These are phyloP conservation scores for Stagonosporopsis vannaccii DNA, from an alignment of 2,329 filamentous ascomycete genomes.

Conservation along the genomic window DNA sequence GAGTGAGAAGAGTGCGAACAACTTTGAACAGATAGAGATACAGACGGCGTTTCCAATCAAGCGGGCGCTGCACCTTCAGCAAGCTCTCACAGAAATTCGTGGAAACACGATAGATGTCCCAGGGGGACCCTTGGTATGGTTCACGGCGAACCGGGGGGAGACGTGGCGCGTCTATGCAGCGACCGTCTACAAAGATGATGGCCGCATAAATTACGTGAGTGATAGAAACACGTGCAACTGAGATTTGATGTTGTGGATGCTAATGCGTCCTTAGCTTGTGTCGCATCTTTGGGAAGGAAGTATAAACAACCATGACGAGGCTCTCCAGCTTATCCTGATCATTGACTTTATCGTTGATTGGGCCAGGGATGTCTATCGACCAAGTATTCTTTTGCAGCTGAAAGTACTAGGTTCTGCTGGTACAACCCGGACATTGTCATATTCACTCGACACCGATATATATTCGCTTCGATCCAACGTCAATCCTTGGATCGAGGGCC, in stretches of 20 bases:
- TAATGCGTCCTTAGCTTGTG: neutral
- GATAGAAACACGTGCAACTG: conserved; percentile 5
- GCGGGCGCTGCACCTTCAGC: conserved; percentile 21
- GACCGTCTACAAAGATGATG: neutral
- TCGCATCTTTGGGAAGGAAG: conserved; percentile 26
- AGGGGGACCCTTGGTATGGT: conserved; percentile 29
- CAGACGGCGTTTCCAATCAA: conserved; percentile 27
- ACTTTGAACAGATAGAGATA: conserved; percentile 24
- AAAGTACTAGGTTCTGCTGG: conserved; percentile 3
- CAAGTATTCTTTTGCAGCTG: conserved; percentile 26
- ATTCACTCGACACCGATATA: conserved; percentile 1
- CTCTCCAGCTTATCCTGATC: conserved; percentile 30
- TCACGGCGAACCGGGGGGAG: conserved; percentile 25
- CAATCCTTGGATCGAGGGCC: neutral
- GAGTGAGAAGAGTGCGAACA: conserved; percentile 18
- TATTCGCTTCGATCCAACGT: neutral
- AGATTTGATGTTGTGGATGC: no score
- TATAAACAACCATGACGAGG: conserved; percentile 22
- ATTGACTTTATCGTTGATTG: conserved; percentile 34
- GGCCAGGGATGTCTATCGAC: conserved; percentile 27
- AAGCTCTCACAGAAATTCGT: conserved; percentile 13
- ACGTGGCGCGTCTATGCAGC: conserved; percentile 27
- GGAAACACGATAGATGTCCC: conserved; percentile 23
- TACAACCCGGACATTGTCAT: neutral
- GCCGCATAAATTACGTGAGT: neutral